phyloP scores from a whole-genome alignment of 176 grass and related monocot species.

The Oryza australiensis region DNA sequence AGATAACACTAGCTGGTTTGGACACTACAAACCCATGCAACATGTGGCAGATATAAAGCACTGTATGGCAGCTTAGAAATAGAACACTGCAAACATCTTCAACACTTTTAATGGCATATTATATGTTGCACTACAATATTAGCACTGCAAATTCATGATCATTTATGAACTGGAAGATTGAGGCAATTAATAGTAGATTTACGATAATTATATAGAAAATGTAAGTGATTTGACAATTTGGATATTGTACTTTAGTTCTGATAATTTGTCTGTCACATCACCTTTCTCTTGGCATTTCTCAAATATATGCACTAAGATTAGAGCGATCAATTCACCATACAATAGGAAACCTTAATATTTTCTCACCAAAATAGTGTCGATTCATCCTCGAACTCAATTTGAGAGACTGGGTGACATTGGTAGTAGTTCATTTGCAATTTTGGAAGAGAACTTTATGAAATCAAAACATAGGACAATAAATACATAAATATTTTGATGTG shows the following conservation, averaged over 20 bases:
- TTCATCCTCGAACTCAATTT: not conserved
- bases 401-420: not conserved
- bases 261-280: not conserved
- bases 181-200: not conserved
- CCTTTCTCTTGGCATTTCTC: not conserved
- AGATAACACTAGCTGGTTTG: not conserved
- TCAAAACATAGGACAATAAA: slow-evolving; percentile 15
- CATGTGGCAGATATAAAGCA: not conserved
- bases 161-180: not conserved
- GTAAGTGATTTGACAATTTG: not conserved
- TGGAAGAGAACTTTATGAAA: slow-evolving; percentile 11
- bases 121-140: not conserved
- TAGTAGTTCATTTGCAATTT: slow-evolving; percentile 7
- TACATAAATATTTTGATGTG: slow-evolving; percentile 3
- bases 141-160: not conserved
- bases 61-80: not conserved
- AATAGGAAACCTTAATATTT: slow-evolving; percentile 14
- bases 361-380: not conserved
- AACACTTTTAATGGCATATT: not conserved
- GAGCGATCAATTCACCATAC: not conserved
- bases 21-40: not conserved
- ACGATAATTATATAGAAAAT: not conserved
- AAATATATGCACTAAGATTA: slow-evolving; percentile 21
- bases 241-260: slow-evolving; percentile 16
- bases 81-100: not conserved